These are phyloP conservation scores for Monosporascus sp. DNA, from an alignment of 2,329 filamentous ascomycete species.

Conservation along the genomic window DNA sequence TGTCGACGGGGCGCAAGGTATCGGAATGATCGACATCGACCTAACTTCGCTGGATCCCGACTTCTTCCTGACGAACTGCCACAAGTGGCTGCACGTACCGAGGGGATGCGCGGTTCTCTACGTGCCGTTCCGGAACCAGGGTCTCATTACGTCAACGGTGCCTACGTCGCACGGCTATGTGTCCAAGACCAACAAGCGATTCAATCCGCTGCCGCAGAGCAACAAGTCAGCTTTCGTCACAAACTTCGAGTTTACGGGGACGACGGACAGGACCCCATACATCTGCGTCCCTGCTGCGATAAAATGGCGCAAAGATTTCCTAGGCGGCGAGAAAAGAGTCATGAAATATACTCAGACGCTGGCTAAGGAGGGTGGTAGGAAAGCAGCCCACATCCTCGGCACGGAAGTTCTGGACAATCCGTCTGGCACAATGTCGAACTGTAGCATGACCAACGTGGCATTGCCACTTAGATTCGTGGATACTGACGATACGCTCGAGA, in stretches of 20 bases:
- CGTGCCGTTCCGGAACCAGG: conserved; percentile 71
- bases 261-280: conserved; percentile 66
- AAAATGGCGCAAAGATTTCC: conserved; percentile 60
- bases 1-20: conserved; percentile 79
- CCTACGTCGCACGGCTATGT: conserved; percentile 78
- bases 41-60: conserved; percentile 65
- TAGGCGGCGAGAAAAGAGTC: conserved; percentile 71
- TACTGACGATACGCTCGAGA: conserved; percentile 4
- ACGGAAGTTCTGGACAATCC: conserved; percentile 69
- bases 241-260: conserved; percentile 74
- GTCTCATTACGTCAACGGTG: conserved; percentile 65
- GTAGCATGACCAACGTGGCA: conserved; percentile 67
- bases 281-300: conserved; percentile 68
- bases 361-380: conserved; percentile 57
- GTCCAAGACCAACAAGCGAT: conserved; percentile 32
- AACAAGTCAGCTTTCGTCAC: conserved; percentile 56
- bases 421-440: conserved; percentile 55
- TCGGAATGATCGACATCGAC: conserved; percentile 74
- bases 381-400: conserved; percentile 57
- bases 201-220: conserved; percentile 37
- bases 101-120: conserved; percentile 78
- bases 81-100: conserved; percentile 86
- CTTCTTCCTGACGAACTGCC: conserved; percentile 81
- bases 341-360: conserved; percentile 57
- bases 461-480: conserved; percentile 53